Evolutionary conservation across 805 yeast species (phyloP).

Genomic region (Ogataea zsoltii): DNA sequence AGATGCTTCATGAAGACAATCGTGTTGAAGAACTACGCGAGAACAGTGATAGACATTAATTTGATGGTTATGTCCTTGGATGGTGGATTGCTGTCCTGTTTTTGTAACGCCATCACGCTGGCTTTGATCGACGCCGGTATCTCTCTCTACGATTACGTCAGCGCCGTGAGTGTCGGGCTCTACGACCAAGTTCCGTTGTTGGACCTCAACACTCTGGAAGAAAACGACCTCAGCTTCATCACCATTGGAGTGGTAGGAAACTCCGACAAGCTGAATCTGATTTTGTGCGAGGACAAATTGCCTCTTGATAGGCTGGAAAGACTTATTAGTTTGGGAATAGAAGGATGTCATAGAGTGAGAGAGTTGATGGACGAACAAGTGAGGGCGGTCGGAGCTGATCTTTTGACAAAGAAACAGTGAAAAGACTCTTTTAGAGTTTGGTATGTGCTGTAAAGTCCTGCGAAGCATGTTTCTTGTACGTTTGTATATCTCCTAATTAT

Average conservation of each 20-base stretch:
- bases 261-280: slow-evolving; percentile 72
- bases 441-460: too few relatives aligned
- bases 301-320: slow-evolving; percentile 79
- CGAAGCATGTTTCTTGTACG: too few relatives aligned
- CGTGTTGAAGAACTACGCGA: slow-evolving; percentile 71
- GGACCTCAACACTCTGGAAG: slow-evolving; percentile 83
- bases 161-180: slow-evolving; percentile 77
- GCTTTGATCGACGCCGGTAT: slow-evolving; percentile 95
- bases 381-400: slow-evolving; percentile 66
- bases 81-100: slow-evolving; percentile 80
- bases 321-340: slow-evolving; percentile 76
- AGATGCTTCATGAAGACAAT: slow-evolving; percentile 76
- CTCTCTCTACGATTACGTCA: slow-evolving; percentile 87
- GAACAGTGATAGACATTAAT: slow-evolving; percentile 76
- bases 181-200: slow-evolving; percentile 74
- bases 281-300: slow-evolving; percentile 79
- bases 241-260: slow-evolving; percentile 86
- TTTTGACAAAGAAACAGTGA: slow-evolving; percentile 28
- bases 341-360: slow-evolving; percentile 81
- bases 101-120: slow-evolving; percentile 82
- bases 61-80: slow-evolving; percentile 84
- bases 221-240: slow-evolving; percentile 74
- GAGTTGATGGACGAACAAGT: slow-evolving; percentile 86
- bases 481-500: neutral
- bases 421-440: too few relatives aligned